Conservation (phyloP, 805 yeast species). For the Myxozyma melibiosi region DNA sequence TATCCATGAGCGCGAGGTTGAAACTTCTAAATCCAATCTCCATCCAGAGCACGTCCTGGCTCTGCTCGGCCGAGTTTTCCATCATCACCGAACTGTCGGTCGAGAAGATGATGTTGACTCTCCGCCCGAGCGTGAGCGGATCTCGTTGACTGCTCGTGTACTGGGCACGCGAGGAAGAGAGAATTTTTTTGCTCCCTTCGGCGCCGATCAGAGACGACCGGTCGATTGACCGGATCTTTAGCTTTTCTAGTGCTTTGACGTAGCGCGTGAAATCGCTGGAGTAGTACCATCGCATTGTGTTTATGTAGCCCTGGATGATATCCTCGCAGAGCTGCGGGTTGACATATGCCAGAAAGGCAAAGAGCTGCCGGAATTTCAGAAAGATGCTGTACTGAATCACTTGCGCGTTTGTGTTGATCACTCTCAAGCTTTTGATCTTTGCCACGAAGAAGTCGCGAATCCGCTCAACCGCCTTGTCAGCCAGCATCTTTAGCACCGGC, state of each 20-base stretch:
- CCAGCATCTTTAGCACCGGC: slow-evolving; percentile 22
- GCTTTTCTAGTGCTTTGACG: slow-evolving; percentile 66
- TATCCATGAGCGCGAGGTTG: slow-evolving; percentile 72
- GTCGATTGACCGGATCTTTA: slow-evolving; percentile 60
- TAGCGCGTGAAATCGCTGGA: slow-evolving; percentile 75
- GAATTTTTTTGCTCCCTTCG: not conserved
- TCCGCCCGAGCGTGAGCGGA: slow-evolving; percentile 58
- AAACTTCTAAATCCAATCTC: slow-evolving; percentile 76
- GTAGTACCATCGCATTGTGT: slow-evolving; percentile 95
- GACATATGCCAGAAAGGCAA: slow-evolving; percentile 55
- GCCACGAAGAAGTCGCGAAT: slow-evolving; percentile 67
- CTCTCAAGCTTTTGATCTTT: slow-evolving; percentile 68
- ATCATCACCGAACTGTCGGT: slow-evolving; percentile 68
- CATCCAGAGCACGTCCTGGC: slow-evolving; percentile 62
- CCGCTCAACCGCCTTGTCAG: slow-evolving; percentile 63
- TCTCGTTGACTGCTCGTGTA: slow-evolving; percentile 43
- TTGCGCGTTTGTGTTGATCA: slow-evolving; percentile 70
- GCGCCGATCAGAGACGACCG: slow-evolving; percentile 59
- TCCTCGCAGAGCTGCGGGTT: slow-evolving; percentile 69
- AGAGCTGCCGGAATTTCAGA: slow-evolving; percentile 63
- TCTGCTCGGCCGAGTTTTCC: slow-evolving; percentile 82
- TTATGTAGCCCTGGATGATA: slow-evolving; percentile 74
- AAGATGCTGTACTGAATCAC: slow-evolving; percentile 64
- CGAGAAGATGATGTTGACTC: slow-evolving; percentile 59
- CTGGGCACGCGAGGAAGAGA: slow-evolving; percentile 20